Percentiles rank a stretch among this genome's conserved stretches.
Evolutionary conservation across 768 basidiomycete species (phyloP).

Genomic region (Boletellus emodensis): DNA sequence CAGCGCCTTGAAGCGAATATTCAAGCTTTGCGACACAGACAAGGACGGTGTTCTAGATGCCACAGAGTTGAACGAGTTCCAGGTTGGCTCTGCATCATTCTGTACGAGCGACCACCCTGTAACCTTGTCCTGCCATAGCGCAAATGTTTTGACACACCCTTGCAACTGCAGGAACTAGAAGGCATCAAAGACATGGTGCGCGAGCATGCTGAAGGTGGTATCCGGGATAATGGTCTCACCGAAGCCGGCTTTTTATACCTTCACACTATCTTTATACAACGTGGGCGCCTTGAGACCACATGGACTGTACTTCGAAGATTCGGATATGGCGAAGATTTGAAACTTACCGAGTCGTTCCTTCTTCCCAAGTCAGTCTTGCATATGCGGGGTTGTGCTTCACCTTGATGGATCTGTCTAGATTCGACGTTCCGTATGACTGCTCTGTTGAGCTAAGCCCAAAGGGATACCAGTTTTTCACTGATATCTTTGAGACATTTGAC

Average conservation of each 20-base stretch:
- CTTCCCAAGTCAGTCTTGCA: slow-evolving; percentile 68
- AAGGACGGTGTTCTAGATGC: slow-evolving; percentile 92
- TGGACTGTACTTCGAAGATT: slow-evolving; percentile 96
- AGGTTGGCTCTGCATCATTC: slow-evolving; percentile 47
- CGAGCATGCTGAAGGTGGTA: slow-evolving; percentile 69
- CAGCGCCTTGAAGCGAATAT: slow-evolving; percentile 86
- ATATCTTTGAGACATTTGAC: slow-evolving; percentile 93
- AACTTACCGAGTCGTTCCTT: slow-evolving; percentile 83
- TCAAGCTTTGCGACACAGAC: slow-evolving; percentile 92
- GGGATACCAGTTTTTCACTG: slow-evolving; percentile 96
- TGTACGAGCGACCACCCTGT: neutral
- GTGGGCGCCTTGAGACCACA: slow-evolving; percentile 92
- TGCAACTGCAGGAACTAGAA: slow-evolving; percentile 90
- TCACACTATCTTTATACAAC: slow-evolving; percentile 95
- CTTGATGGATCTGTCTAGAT: slow-evolving; percentile 44
- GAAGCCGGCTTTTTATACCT: slow-evolving; percentile 92
- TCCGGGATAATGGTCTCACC: slow-evolving; percentile 78
- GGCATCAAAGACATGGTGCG: slow-evolving; percentile 94
- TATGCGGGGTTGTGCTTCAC: neutral
- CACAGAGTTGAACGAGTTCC: slow-evolving; percentile 93
- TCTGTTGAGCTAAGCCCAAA: slow-evolving; percentile 92
- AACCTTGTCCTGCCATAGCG: slow-evolving; percentile 43
- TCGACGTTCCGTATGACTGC: slow-evolving; percentile 91
- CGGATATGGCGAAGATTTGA: slow-evolving; percentile 93
- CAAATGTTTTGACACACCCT: slow-evolving; percentile 91